Evolutionary conservation across 2,329 filamentous ascomycete species (phyloP).

Genomic region (Fusarium protoensiforme): DNA sequence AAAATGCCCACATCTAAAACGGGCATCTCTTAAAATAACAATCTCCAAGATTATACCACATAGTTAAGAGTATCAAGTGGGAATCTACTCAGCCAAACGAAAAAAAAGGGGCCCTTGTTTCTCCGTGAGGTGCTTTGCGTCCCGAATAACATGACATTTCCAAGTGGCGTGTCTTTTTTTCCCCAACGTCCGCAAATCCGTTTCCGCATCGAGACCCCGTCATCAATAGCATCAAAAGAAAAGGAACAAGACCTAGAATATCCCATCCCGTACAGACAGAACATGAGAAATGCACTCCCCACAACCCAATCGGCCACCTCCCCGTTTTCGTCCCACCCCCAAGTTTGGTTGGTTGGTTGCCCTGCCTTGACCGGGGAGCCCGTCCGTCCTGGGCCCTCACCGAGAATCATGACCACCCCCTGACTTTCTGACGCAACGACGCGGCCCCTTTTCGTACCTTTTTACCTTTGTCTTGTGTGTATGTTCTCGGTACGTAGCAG

Average conservation of each 20-base stretch:
- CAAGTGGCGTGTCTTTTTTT: conserved; percentile 36
- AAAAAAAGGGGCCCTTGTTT: conserved; percentile 10
- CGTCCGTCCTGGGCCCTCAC: not conserved
- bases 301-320: conserved; percentile 31
- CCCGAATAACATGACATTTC: conserved; percentile 36
- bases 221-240: not conserved
- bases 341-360: not conserved
- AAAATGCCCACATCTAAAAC: not conserved
- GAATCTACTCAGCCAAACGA: not conserved
- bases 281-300: not conserved
- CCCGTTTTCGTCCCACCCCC: conserved; percentile 14
- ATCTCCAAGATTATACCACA: not conserved
- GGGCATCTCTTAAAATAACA: not conserved
- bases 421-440: not conserved
- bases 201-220: not conserved
- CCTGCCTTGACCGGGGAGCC: not conserved
- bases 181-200: not conserved
- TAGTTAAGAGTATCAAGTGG: not conserved
- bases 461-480: not conserved
- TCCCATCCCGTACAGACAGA: not conserved
- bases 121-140: conserved; percentile 39
- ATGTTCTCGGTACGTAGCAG: not conserved
- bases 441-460: not conserved
- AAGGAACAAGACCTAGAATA: not conserved
- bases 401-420: not conserved